These are phyloP conservation scores for Pezicula carpinea DNA, from an alignment of 2,329 filamentous ascomycete genomes.

Conservation along the genomic window DNA sequence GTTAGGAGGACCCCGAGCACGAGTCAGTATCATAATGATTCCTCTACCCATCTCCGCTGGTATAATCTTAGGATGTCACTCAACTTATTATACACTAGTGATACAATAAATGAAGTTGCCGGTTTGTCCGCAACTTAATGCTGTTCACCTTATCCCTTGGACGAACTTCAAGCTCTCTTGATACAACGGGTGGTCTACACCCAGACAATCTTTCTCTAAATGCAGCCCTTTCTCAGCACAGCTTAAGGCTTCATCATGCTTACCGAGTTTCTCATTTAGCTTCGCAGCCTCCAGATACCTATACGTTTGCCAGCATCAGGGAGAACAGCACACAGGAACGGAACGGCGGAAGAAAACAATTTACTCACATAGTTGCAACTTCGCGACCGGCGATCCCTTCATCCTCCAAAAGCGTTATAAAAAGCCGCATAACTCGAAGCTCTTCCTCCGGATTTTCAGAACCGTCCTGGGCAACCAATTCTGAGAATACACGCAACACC, in stretches of 20 bases:
- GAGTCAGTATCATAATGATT: too few relatives aligned
- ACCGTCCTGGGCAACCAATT: neutral
- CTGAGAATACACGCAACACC: conserved; percentile 4
- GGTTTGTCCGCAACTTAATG: too few relatives aligned
- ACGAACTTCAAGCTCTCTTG: conserved; percentile 6
- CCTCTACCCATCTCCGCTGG: too few relatives aligned
- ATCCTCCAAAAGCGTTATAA: conserved; percentile 12
- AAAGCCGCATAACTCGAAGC: conserved; percentile 5
- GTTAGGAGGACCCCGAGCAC: too few relatives aligned
- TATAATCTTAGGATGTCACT: too few relatives aligned
- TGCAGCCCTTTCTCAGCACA: conserved; percentile 10
- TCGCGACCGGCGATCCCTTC: conserved; percentile 15
- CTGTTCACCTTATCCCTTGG: neutral
- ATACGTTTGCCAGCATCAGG: conserved; percentile 4
- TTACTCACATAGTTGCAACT: conserved; percentile 13
- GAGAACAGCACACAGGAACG: neutral
- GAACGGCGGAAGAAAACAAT: neutral
- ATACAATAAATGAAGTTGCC: too few relatives aligned
- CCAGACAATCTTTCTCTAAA: conserved; percentile 16
- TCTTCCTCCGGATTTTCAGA: conserved; percentile 3
- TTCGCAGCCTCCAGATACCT: conserved; percentile 15
- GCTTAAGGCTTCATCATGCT: conserved; percentile 8
- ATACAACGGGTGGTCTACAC: conserved; percentile 15
- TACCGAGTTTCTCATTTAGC: conserved; percentile 6
- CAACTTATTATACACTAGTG: too few relatives aligned